phyloP scores from a whole-genome alignment of 805 yeast genomes.

The Kluyveromyces lactis region DNA sequence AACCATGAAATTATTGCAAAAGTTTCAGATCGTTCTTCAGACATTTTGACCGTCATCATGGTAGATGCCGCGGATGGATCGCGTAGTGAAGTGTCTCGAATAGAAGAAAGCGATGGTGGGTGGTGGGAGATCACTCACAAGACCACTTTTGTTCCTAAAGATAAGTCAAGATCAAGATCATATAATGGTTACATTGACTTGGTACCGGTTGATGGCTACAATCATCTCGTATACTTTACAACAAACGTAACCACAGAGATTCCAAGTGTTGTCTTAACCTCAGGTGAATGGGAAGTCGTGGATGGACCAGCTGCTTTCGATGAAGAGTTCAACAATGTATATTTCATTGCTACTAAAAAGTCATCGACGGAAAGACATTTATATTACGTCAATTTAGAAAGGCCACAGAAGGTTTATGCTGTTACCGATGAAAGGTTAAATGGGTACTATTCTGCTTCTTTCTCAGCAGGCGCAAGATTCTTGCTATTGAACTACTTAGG shows the following conservation, averaged over 20 bases:
- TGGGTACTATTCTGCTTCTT: slow-evolving; percentile 65
- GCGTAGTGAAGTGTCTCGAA: slow-evolving; percentile 37
- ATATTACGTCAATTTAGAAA: slow-evolving; percentile 53
- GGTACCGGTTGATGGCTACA: slow-evolving; percentile 49
- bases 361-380: slow-evolving; percentile 81
- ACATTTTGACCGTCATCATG: slow-evolving; percentile 47
- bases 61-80: slow-evolving; percentile 36
- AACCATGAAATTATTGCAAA: slow-evolving; percentile 42
- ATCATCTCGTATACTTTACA: slow-evolving; percentile 77
- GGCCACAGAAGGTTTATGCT: slow-evolving; percentile 30
- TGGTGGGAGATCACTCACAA: slow-evolving; percentile 77
- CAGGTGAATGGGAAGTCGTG: slow-evolving; percentile 89
- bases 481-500: slow-evolving; percentile 66
- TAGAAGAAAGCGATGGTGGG: slow-evolving; percentile 43
- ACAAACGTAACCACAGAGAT: slow-evolving; percentile 49
- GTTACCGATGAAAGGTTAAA: slow-evolving; percentile 45
- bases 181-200: slow-evolving; percentile 78
- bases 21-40: slow-evolving; percentile 59
- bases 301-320: slow-evolving; percentile 61
- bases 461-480: slow-evolving; percentile 72
- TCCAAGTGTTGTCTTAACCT: slow-evolving; percentile 50
- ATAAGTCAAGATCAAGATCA: slow-evolving; percentile 33
- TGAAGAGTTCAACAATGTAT: slow-evolving; percentile 39
- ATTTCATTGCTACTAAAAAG: slow-evolving; percentile 63
- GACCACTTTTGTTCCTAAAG: slow-evolving; percentile 49